Conservation (phyloP, 2,329 filamentous ascomycete species). For the Fusarium sp. region DNA sequence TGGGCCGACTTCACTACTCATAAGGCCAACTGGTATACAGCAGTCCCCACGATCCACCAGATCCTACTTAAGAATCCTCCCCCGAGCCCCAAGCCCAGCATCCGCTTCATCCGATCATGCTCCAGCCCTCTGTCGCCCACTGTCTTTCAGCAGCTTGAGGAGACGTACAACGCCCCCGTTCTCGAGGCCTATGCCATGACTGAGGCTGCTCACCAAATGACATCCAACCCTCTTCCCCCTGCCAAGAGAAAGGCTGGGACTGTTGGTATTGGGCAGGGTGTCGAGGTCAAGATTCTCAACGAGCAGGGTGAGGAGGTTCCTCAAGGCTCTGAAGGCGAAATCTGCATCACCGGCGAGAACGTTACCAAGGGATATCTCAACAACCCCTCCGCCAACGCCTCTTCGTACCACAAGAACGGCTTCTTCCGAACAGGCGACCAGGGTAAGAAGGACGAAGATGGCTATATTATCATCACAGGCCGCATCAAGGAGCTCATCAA, state of each 20-base stretch:
- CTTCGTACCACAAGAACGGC: constrained; percentile 78
- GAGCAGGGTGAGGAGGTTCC: constrained; percentile 75
- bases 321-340: constrained; percentile 80
- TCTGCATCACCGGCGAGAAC: constrained; percentile 85
- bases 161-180: constrained; percentile 81
- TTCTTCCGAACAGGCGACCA: constrained; percentile 93
- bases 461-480: constrained; percentile 89
- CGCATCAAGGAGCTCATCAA: constrained; percentile 94
- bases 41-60: constrained; percentile 93
- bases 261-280: constrained; percentile 85
- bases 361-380: constrained; percentile 89
- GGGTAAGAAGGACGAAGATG: constrained; percentile 82
- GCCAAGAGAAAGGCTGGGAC: constrained; percentile 83
- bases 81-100: constrained; percentile 76
- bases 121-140: constrained; percentile 87
- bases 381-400: constrained; percentile 80
- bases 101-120: constrained; percentile 90
- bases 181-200: constrained; percentile 95
- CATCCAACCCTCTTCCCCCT: constrained; percentile 78
- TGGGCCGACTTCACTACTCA: constrained; percentile 82
- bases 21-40: constrained; percentile 91
- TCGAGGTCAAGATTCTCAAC: constrained; percentile 83
- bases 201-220: constrained; percentile 89
- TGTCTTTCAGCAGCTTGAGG: constrained; percentile 83
- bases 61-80: constrained; percentile 82